Percentiles rank a stretch among this genome's conserved stretches.
phyloP scores from a whole-genome alignment of 2,329 filamentous ascomycete genomes.

The Chrysosporium queenslandicum region DNA sequence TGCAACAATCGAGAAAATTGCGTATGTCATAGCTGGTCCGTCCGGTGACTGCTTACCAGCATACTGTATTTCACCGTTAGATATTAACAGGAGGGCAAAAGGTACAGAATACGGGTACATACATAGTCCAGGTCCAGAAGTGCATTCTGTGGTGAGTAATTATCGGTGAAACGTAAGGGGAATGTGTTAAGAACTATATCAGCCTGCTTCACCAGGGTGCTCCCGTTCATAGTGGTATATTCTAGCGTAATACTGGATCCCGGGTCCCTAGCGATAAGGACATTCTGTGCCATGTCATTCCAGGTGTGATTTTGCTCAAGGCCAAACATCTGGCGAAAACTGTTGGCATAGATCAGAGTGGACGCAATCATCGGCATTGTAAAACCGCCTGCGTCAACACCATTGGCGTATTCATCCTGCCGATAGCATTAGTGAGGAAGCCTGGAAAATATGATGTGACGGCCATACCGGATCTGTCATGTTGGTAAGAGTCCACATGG shows the following conservation, averaged over 20 bases:
- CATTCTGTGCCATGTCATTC: conserved; percentile 46
- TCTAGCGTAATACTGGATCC: conserved; percentile 53
- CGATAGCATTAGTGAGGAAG: not conserved
- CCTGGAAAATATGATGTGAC: too few species aligned
- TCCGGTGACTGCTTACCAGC: conserved; percentile 57
- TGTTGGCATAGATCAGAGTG: conserved; percentile 48
- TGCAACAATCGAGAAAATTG: conserved; percentile 57
- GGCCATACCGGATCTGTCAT: conserved; percentile 62
- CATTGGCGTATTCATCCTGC: conserved; percentile 57
- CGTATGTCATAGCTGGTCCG: conserved; percentile 64
- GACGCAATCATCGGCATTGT: conserved; percentile 54
- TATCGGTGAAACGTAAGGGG: conserved; percentile 51
- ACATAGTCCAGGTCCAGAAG: conserved; percentile 54
- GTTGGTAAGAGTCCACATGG: conserved; percentile 47
- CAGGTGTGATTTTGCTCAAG: conserved; percentile 48
- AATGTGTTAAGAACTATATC: conserved; percentile 59
- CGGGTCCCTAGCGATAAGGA: conserved; percentile 46
- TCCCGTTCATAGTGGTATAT: conserved; percentile 57
- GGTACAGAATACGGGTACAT: conserved; percentile 15
- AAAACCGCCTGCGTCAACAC: conserved; percentile 57
- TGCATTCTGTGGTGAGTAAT: conserved; percentile 42
- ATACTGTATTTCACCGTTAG: conserved; percentile 37
- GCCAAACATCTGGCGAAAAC: conserved; percentile 48
- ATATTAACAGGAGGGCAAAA: not conserved
- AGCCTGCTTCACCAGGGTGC: conserved; percentile 58